Percentiles rank a stretch among this genome's conserved stretches.
These are phyloP conservation scores for Raffaelea ambrosiae DNA, from an alignment of 2,329 filamentous ascomycete genomes.

Conservation along the genomic window DNA sequence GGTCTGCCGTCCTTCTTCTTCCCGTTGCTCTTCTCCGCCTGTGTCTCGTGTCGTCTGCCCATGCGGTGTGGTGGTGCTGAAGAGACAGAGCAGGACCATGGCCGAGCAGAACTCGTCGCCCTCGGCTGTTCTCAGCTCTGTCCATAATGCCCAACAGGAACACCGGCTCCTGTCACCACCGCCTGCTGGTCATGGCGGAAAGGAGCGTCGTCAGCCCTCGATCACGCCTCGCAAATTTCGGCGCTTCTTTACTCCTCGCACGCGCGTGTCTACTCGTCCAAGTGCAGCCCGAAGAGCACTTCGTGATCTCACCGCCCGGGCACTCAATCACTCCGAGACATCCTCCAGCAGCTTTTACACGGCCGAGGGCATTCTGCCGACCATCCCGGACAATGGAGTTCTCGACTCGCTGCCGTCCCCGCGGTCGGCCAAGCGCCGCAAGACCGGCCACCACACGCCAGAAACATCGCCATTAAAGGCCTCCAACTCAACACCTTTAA, in stretches of 20 bases:
- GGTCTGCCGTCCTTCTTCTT: not conserved
- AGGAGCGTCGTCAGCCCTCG: slow-evolving; percentile 40
- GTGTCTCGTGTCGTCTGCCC: not conserved
- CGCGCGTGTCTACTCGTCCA: slow-evolving; percentile 26
- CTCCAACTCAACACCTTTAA: slow-evolving; percentile 5
- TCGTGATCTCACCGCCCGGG: slow-evolving; percentile 29
- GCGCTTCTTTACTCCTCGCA: slow-evolving; percentile 44
- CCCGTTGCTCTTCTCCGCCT: not conserved
- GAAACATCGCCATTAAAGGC: slow-evolving; percentile 27
- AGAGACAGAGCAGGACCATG: slow-evolving; percentile 12
- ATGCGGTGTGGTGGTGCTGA: not conserved
- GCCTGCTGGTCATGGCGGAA: slow-evolving; percentile 16
- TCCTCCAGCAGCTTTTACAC: slow-evolving; percentile 18
- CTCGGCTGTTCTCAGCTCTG: slow-evolving; percentile 4
- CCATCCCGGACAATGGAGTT: slow-evolving; percentile 6
- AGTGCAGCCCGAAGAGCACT: slow-evolving; percentile 31
- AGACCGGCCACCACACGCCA: slow-evolving; percentile 27
- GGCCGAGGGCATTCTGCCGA: not conserved
- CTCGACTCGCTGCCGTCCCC: slow-evolving; percentile 15
- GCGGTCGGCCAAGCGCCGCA: slow-evolving; percentile 26
- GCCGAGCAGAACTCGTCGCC: slow-evolving; percentile 10
- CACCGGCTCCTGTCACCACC: slow-evolving; percentile 16
- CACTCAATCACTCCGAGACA: slow-evolving; percentile 30
- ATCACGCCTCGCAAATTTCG: slow-evolving; percentile 46
- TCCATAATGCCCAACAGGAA: not conserved